These are phyloP conservation scores for Vickermania spadyakhi DNA, from an alignment of 208 protist genomes.

Conservation along the genomic window DNA sequence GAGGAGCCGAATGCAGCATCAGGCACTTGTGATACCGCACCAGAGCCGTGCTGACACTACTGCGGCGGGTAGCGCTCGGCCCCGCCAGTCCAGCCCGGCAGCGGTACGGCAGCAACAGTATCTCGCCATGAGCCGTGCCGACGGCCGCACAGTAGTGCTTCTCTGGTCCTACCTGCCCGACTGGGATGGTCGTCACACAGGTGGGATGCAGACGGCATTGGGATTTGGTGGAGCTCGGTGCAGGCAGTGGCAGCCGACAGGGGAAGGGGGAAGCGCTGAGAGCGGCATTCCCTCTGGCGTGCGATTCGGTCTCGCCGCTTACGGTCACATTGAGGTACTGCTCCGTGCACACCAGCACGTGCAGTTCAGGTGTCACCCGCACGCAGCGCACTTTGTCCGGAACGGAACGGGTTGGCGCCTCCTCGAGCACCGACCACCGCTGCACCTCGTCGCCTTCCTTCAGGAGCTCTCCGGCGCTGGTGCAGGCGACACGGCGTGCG, in stretches of 20 bases:
- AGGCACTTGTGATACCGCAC: neutral
- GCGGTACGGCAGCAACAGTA: neutral
- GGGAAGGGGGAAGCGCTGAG: no score
- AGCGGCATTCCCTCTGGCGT: no score
- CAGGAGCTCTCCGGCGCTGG: no score
- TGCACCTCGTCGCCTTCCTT: no score
- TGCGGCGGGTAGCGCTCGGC: neutral
- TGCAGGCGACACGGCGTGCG: neutral
- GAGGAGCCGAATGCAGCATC: neutral
- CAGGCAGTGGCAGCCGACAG: no score
- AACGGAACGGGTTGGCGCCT: no score
- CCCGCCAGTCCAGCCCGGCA: neutral
- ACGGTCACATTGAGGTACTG: no score
- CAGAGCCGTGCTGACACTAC: neutral
- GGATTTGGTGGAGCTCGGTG: no score
- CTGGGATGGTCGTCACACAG: no score
- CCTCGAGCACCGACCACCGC: no score
- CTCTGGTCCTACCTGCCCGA: neutral
- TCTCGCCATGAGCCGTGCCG: neutral
- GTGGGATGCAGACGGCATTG: no score
- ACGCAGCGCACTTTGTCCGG: constrained; percentile 1
- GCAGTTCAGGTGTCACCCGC: neutral
- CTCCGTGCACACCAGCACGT: neutral
- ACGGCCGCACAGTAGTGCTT: neutral
- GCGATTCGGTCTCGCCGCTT: no score